Evolutionary conservation across 2,329 filamentous ascomycete genomes (phyloP).

Genomic region (Leptographium galeiforme): DNA sequence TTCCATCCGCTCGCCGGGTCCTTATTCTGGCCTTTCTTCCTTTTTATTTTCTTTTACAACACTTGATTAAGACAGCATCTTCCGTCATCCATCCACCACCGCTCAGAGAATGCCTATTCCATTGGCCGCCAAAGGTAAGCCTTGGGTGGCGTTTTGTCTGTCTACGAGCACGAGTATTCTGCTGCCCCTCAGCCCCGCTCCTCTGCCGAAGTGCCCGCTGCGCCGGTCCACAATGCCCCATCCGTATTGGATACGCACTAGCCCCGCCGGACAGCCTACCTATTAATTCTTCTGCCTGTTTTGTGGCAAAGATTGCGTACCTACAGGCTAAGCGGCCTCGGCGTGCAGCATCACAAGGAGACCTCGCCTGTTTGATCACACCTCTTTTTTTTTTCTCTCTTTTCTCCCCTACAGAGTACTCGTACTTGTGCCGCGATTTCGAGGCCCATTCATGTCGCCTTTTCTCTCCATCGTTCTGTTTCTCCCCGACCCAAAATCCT

Average conservation of each 20-base stretch:
- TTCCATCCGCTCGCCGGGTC: not conserved
- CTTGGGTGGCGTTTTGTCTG: constrained; percentile 17
- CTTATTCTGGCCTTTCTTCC: not conserved
- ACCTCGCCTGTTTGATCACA: too few species aligned
- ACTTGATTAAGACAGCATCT: not conserved
- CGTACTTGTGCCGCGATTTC: too few species aligned
- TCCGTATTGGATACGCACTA: not conserved
- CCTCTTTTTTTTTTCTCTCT: not conserved
- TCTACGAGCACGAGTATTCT: constrained; percentile 1
- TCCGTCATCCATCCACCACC: too few species aligned
- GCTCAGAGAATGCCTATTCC: constrained; percentile 19
- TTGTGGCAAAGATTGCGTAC: constrained; percentile 4
- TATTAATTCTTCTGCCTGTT: not conserved
- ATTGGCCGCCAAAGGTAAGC: constrained; percentile 24
- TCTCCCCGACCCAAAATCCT: not conserved
- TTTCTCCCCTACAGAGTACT: too few species aligned
- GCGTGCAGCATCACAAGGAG: too few species aligned
- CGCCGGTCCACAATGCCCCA: not conserved
- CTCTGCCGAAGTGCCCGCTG: not conserved
- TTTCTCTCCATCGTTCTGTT: not conserved
- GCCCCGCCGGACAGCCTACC: not conserved
- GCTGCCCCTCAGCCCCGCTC: not conserved
- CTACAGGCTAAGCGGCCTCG: not conserved
- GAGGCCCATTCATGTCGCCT: not conserved
- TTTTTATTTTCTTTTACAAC: not conserved